Evolutionary conservation across 768 basidiomycete genomes (phyloP), one percentile per base, ranked within the genome.

Genomic region (Pulveroboletus ravenelii): DNA sequence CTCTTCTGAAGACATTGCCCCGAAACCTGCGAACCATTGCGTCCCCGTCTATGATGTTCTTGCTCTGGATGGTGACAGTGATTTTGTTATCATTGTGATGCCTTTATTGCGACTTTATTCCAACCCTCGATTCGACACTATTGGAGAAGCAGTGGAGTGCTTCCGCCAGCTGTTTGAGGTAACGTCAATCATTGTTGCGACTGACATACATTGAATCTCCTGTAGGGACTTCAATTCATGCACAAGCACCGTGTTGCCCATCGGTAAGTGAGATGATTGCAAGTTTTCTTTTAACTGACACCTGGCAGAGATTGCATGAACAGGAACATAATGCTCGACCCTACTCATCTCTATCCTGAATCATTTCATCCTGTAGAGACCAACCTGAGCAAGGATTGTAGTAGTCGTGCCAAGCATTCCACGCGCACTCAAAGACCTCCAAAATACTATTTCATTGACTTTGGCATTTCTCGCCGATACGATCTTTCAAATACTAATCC

Each of bases 251-350:
- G 25, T 47, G 56, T 56, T 6, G 53, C 53, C 7, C 59, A 62
- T 40, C 53, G 55, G 54, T 50, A 27, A 20, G 41, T 45, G 13
- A 2, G 3, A 7, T 44, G 6, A 5, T 31, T 0, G 4, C 7
- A 1, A 8, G 14, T 41, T 15, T 1, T 15, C 17, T 7, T 13
- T 35, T 14, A 29, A 18, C 18, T 36, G 12, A 29, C 27, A 17
- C 23, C 4, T 20, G 9, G 17, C 17, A 74, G 69, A 0, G 68
- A 67, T 38, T 66, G 59, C 38, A 46, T 52, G 35, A 40, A 14
- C 39, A n/a, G 12, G 41, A 76, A 75, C 30, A 50, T 77, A 18
- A 69, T 70, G 67, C 42, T 71, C 52, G 67, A 69, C 30, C 52
- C 64, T 0, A 52, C 27, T 1, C 30, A 23, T 0, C 43, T 72